A percentile compares a stretch with the other conserved stretches of the same genome.
Evolutionary conservation across 2,329 filamentous ascomycete species (phyloP).

Genomic region (Sordariomycetes sp.): DNA sequence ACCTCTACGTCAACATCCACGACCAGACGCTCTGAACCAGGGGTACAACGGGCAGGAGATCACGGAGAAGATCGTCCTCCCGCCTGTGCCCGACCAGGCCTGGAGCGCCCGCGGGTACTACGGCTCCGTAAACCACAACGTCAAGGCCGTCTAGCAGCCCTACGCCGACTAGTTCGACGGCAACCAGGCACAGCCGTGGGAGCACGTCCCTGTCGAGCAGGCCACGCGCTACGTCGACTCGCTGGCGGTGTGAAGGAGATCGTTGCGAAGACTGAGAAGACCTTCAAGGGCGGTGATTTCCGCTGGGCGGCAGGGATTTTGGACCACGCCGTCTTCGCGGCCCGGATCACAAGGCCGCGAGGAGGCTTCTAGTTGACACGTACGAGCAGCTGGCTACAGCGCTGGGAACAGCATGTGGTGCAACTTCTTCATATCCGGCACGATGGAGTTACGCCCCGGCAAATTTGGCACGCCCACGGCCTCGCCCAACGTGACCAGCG

Average conservation of each 20-base stretch:
- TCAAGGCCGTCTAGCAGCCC: constrained; percentile 17
- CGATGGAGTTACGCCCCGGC: constrained; percentile 13
- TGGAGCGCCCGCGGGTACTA: constrained; percentile 24
- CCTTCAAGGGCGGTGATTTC: constrained; percentile 17
- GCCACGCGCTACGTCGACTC: constrained; percentile 22
- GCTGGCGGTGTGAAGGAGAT: constrained; percentile 22
- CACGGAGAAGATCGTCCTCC: constrained; percentile 22
- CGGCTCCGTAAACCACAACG: constrained; percentile 24
- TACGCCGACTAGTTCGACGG: constrained; percentile 13
- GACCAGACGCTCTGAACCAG: constrained; percentile 27
- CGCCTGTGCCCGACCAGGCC: constrained; percentile 16
- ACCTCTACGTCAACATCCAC: constrained; percentile 26
- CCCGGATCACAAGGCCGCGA: constrained; percentile 8
- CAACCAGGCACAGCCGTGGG: constrained; percentile 10
- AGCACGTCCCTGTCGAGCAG: constrained; percentile 20
- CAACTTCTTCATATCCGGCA: constrained; percentile 23
- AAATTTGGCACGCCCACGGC: background rate
- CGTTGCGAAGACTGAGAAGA: constrained; percentile 17
- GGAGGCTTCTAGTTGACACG: constrained; percentile 15
- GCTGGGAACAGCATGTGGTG: constrained; percentile 27
- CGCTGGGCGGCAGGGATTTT: constrained; percentile 27
- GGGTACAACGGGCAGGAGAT: constrained; percentile 23
- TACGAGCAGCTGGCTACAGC: constrained; percentile 21
- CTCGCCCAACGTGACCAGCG: too few relatives aligned
- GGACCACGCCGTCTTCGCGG: constrained; percentile 19